Base-by-base conservation (phyloP, 2,329 filamentous ascomycete species). In the Coniochaeta prunicola region DNA sequence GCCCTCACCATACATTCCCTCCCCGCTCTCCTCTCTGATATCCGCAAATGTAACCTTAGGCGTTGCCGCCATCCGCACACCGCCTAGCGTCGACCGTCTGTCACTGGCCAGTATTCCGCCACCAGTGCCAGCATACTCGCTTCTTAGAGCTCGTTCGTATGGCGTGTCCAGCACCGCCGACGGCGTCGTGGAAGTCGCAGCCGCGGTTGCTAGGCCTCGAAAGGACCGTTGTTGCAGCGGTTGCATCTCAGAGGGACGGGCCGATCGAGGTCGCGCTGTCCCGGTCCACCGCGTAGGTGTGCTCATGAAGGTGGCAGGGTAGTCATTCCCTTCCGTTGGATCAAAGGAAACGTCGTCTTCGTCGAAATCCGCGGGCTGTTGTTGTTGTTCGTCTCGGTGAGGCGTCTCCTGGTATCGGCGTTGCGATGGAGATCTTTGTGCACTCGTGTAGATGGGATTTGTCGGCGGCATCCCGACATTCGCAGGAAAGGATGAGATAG, bases 331-430 rank as follows among this genome's bases (percentile, higher is more conserved):
- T 58, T 31, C 26, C 21, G 54, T 26, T 2, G 54, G 54, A 21
- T 33, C 33, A 21, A 56, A 56, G 24, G 54, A 56, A 12, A 55
- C 36, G 5, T 62, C 60, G 7, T 65, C 64, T 13, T 64, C 65
- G 33, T 67, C 65, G 31, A 68, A 68, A 38, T 65, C 64, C n/a
- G 59, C 56, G 63, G 64, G 64, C 4, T 64, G 62, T 0, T 61
- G 62, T 4, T 65, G 61, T 1, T 59, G 57, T 21, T n/a, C n/a
- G n/a, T n/a, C n/a, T n/a, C 31, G 50, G 24, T 26, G 53, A 31
- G 53, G 30, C 21, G 28, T 55, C 17, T 34, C 30, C 36, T 30
- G 21, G 45, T 30, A 50, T 9, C 30, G 45, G n/a, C 40, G 40
- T 36, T n/a, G 57, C 53, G 50, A 28, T 26, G 48, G 31, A 28